Conservation (phyloP, 768 basidiomycete species). For the Russula dissimulans region DNA sequence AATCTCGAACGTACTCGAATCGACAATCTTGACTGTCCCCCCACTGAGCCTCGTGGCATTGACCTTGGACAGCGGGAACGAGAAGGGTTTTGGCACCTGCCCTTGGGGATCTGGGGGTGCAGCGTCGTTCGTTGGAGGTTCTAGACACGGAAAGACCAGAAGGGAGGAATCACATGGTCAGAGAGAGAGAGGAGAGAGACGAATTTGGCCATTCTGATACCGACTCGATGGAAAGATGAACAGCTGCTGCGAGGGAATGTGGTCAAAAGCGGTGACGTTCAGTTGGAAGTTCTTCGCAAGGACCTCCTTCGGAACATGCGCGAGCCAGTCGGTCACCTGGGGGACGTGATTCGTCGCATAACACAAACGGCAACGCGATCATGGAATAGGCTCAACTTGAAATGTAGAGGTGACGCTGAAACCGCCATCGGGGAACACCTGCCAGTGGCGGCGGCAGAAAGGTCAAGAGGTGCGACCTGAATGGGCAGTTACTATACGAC, state of each 20-base stretch:
- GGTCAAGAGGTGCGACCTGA: background rate
- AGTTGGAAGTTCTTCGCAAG: conserved; percentile 30
- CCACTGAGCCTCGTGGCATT: conserved; percentile 37
- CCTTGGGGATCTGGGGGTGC: conserved; percentile 38
- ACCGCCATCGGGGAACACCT: conserved; percentile 30
- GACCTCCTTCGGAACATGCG: conserved; percentile 30
- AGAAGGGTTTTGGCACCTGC: conserved; percentile 35
- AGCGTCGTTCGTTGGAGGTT: conserved; percentile 26
- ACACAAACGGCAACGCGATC: background rate
- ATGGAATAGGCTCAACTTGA: conserved; percentile 20
- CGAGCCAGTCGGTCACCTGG: conserved; percentile 28
- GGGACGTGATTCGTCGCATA: background rate
- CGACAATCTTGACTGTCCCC: conserved; percentile 33
- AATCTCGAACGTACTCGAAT: conserved; percentile 42
- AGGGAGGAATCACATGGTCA: background rate
- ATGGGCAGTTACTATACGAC: conserved; percentile 1
- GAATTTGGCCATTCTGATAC: background rate
- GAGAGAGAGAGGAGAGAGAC: too few relatives aligned
- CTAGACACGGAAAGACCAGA: conserved; percentile 9
- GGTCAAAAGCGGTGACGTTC: conserved; percentile 25
- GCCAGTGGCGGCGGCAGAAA: background rate
- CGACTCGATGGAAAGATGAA: conserved; percentile 27
- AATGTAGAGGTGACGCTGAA: conserved; percentile 31
- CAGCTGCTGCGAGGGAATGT: conserved; percentile 25
- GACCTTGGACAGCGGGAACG: conserved; percentile 40